Evolutionary conservation across 2,329 filamentous ascomycete genomes (phyloP), one percentile per base, ranked within the genome.

Genomic region (Trichothecium roseum): DNA sequence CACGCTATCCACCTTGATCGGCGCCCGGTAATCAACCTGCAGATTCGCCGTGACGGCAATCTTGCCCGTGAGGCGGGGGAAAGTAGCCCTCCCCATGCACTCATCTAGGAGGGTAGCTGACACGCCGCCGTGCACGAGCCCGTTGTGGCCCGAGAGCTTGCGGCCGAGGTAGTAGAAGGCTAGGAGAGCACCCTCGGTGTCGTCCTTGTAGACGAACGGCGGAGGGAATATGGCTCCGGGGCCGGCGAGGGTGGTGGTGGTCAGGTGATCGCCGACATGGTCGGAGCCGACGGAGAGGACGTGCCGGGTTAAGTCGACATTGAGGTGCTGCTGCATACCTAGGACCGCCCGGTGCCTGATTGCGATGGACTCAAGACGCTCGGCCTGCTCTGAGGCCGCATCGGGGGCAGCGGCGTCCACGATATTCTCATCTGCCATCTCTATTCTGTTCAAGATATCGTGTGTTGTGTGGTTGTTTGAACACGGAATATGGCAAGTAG

Each of bases 91-190:
- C 5, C 44, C 46, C 36, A 43, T 41, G 17, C 40, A 40, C 14
- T 45, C 45, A 31, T 49, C 46, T 7, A 47, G 36, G n/a, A 49
- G 29, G 14, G 39, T 32, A 2, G 45, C 41, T 12, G 40, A 27
- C 24, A 49, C 30, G 8, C 46, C 46, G 8, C 46, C 46, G 24
- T 49, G 45, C 4, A 47, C 38, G 9, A 46, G 38, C 2, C 42
- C 42, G 4, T 24, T 13, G 22, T 49, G 46, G 13, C 45, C 45
- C 2, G 44, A 37, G 12, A 49, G 39, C 5, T 38, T 33, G 32
- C 24, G 30, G 20, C 45, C 45, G 10, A 47, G 40, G 24, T 37
- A 24, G 30, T 39, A 41, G 24, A 41, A 30, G 22, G 32, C 37
- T 6, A 39, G 29, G n/a, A 39, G 30, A 4, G 37, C 34, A 9